phyloP scores from a whole-genome alignment of 1,139 yeast species.

The Nakaseomyces delphensis region DNA sequence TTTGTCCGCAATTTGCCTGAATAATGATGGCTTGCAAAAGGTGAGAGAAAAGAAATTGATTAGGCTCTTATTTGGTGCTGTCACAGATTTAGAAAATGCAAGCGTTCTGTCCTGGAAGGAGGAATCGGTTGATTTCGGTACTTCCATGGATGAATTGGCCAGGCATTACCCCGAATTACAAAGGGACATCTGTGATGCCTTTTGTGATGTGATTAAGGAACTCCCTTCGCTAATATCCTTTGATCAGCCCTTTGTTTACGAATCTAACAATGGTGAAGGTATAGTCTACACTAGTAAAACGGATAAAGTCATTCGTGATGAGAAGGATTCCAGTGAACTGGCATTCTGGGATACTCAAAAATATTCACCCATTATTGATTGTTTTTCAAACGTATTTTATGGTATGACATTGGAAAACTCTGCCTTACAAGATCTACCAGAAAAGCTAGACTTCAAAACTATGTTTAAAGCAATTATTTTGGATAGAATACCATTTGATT shows the following conservation, averaged over 20 bases:
- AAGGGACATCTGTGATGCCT: constrained; percentile 46
- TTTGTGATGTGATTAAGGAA: constrained; percentile 40
- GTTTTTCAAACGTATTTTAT: constrained; percentile 28
- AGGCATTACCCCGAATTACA: constrained; percentile 75
- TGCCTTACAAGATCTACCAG: constrained; percentile 41
- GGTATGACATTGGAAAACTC: constrained; percentile 30
- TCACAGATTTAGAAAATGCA: constrained; percentile 43
- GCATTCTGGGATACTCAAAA: constrained; percentile 44
- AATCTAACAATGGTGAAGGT: constrained; percentile 34
- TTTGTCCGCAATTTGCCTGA: constrained; percentile 76
- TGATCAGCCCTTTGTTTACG: constrained; percentile 37
- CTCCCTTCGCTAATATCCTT: constrained; percentile 40
- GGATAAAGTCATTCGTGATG: constrained; percentile 37
- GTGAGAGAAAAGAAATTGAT: constrained; percentile 45
- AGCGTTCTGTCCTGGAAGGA: constrained; percentile 43
- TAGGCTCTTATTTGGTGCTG: constrained; percentile 42
- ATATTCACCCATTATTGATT: constrained; percentile 26
- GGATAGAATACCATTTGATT: constrained; percentile 53
- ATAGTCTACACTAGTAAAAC: constrained; percentile 36
- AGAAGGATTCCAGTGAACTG: constrained; percentile 35
- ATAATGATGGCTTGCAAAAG: constrained; percentile 58
- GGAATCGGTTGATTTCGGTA: constrained; percentile 49
- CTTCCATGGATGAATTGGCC: constrained; percentile 69
- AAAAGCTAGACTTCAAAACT: constrained; percentile 36
- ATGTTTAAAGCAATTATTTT: constrained; percentile 38